Conservation (phyloP, 2,329 filamentous ascomycete species). For the Verticillium zaregamsianum region DNA sequence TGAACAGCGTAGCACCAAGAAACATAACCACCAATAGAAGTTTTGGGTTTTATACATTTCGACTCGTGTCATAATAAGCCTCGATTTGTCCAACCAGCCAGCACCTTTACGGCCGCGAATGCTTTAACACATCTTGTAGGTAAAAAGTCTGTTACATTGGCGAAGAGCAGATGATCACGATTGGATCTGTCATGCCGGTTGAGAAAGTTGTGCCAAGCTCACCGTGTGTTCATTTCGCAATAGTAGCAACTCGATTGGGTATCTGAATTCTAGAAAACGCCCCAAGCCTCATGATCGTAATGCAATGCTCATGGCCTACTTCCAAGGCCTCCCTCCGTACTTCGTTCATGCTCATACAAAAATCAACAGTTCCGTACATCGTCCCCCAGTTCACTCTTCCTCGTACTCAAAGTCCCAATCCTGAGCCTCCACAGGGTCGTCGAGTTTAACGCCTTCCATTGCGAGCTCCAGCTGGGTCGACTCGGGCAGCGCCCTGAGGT, state of each 20-base stretch:
- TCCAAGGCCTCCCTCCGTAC: neutral
- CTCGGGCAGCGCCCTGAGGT: conserved; percentile 15
- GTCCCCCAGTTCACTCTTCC: conserved; percentile 12
- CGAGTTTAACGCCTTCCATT: conserved; percentile 19
- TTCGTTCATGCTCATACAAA: neutral
- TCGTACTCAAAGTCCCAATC: conserved; percentile 30
- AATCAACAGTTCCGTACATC: neutral
- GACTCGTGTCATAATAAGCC: no score
- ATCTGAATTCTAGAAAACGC: neutral
- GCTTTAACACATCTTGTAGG: no score
- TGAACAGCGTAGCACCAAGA: no score
- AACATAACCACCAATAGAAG: no score
- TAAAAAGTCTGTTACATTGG: no score
- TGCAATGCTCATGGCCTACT: neutral
- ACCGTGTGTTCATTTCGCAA: neutral
- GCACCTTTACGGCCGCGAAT: no score
- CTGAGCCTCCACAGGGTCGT: conserved; percentile 20
- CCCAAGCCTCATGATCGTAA: neutral
- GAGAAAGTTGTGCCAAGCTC: no score
- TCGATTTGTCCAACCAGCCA: no score
- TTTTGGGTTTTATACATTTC: no score
- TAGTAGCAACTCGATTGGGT: neutral
- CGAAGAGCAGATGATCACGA: no score
- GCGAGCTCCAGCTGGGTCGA: conserved; percentile 13
- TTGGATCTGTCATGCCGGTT: no score